These are phyloP conservation scores for Candida tropicalis DNA, from an alignment of 1,139 yeast genomes.

Conservation along the genomic window DNA sequence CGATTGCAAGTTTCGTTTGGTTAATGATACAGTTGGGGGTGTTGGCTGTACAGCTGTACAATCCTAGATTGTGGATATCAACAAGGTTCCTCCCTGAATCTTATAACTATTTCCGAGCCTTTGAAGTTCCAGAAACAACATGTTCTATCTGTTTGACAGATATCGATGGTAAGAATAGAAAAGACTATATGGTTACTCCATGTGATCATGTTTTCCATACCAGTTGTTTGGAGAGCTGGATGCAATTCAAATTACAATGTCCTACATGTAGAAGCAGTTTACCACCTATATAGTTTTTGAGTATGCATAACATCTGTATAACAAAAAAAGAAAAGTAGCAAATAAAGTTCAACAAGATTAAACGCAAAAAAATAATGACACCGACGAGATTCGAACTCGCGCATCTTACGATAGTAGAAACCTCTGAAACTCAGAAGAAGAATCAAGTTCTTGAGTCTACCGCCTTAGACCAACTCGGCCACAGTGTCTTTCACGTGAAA, in stretches of 20 bases:
- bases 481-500: constrained; percentile 2
- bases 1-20: background rate
- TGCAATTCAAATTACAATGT: constrained; percentile 89
- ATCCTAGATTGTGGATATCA: constrained; percentile 46
- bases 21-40: background rate
- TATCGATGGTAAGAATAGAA: constrained; percentile 41
- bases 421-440: constrained; percentile 5
- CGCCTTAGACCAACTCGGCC: constrained; percentile 8
- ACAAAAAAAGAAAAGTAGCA: background rate
- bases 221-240: constrained; percentile 87
- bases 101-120: constrained; percentile 28
- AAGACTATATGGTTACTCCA: constrained; percentile 75
- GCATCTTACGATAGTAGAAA: constrained; percentile 8
- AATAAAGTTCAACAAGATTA: too few species aligned
- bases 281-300: constrained; percentile 66
- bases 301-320: too few species aligned
- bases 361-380: constrained; percentile 6
- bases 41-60: constrained; percentile 25
- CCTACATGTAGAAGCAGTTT: constrained; percentile 88
- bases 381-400: constrained; percentile 6
- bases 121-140: constrained; percentile 45
- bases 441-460: constrained; percentile 3
- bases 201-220: constrained; percentile 90
- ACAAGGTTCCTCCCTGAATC: constrained; percentile 10
- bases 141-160: constrained; percentile 92